Base-by-base conservation (phyloP, 2,329 filamentous ascomycete genomes). In the Colletotrichum orchidophilum region DNA sequence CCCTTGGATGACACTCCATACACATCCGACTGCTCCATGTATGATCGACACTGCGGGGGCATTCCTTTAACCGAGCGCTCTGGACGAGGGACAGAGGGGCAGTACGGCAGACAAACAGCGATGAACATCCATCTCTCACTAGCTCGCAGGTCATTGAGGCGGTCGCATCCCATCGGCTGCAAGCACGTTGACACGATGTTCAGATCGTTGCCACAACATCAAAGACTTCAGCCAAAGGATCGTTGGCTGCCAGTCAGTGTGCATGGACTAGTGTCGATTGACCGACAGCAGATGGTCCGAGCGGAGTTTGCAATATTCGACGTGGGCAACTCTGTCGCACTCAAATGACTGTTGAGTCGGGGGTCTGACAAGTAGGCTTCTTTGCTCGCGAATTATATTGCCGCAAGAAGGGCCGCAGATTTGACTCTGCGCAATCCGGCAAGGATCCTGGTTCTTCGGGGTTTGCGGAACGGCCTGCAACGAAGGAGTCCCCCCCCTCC, bases 1-100 rank as follows among this genome's bases (percentile, higher is more conserved):
- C 29, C 49, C 29, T 35, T n/a, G 11, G n/a, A 13, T 15, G n/a
- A 21, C 31, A 13, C 58, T 55, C 68, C 63, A 68, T 59, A 63
- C 58, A 54, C 68, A 46, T 68, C 64, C 64, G 68, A 68, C 68
- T n/a, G 33, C 42, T 21, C 58, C 42, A 35, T 71, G 68, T 68
- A 31, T 68, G 68, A 71, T 71, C 68, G 68, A 18, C 68, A 58
- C 33, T 68, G 58, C 35, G 42, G 63, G 58, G 65, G 29, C 12
- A 12, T 24, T 31, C 24, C 68, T 21, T 29, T 18, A 46, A 26
- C 33, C 3, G 15, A 35, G 50, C 42, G 63, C 15, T 18, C 49
- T 58, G 52, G 33, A n/a, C n/a, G n/a, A n/a, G n/a, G n/a, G n/a
- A n/a, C 3, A n/a, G n/a, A 13, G n/a, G 39, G 39, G n/a, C 57